A percentile compares a stretch with the other conserved stretches of the same genome.
These are phyloP conservation scores for Terana coerulea DNA, from an alignment of 768 basidiomycete species.

Conservation along the genomic window DNA sequence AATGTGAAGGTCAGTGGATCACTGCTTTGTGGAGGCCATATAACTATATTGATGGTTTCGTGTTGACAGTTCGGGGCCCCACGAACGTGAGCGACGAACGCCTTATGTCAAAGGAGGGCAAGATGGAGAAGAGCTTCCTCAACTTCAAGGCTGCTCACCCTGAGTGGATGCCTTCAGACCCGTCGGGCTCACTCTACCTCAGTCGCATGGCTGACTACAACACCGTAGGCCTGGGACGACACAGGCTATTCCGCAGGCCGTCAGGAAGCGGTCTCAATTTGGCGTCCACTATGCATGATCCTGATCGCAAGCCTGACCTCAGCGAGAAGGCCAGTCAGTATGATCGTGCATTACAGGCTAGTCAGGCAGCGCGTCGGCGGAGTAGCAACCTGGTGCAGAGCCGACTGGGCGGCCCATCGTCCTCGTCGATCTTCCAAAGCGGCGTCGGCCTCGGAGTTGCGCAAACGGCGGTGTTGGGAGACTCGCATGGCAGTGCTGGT, in stretches of 20 bases:
- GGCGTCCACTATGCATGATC: constrained; percentile 18
- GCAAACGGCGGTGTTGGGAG: constrained; percentile 69
- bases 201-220: constrained; percentile 75
- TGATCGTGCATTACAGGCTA: constrained; percentile 70
- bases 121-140: constrained; percentile 98
- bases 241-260: constrained; percentile 16
- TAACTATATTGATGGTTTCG: not conserved
- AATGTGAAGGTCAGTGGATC: constrained; percentile 71
- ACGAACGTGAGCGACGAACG: constrained; percentile 61
- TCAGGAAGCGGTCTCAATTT: constrained; percentile 22
- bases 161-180: constrained; percentile 92
- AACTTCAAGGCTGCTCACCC: constrained; percentile 97
- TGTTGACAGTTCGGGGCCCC: constrained; percentile 77
- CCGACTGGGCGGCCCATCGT: constrained; percentile 11
- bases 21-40: not conserved
- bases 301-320: constrained; percentile 21
- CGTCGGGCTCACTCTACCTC: constrained; percentile 86
- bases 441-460: constrained; percentile 50
- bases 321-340: constrained; percentile 66
- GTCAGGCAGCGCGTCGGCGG: constrained; percentile 43
- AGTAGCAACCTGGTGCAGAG: constrained; percentile 32
- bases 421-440: constrained; percentile 43
- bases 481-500: constrained; percentile 61
- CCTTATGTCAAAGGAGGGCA: constrained; percentile 86
- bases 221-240: constrained; percentile 29